Percentiles rank a stretch among this genome's conserved stretches.
These are phyloP conservation scores for Solanum bulbocastanum DNA, from an alignment of 257 asterid species.

Conservation along the genomic window DNA sequence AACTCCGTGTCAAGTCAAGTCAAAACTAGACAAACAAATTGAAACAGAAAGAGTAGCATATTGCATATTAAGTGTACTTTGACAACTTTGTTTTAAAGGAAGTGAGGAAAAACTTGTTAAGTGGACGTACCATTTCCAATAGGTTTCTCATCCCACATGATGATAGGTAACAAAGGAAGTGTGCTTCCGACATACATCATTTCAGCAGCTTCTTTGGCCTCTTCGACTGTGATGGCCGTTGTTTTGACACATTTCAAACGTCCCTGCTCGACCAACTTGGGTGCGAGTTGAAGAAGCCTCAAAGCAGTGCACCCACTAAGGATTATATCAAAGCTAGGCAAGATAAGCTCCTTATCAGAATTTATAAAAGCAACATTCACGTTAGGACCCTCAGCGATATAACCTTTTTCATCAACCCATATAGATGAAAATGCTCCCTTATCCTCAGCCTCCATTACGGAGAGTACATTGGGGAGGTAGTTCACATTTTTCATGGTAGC, in stretches of 20 bases:
- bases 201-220: conserved; percentile 49
- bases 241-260: conserved; percentile 42
- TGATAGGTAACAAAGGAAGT: conserved; percentile 70
- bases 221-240: conserved; percentile 31
- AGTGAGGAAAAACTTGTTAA: background rate
- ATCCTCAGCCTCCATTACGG: conserved; percentile 88
- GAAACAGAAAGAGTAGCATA: background rate
- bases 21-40: background rate
- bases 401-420: conserved; percentile 77
- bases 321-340: conserved; percentile 65
- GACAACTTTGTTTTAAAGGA: background rate
- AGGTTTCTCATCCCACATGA: conserved; percentile 64
- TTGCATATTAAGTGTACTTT: background rate
- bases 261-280: conserved; percentile 52
- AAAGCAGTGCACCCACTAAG: conserved; percentile 74
- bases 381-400: conserved; percentile 87
- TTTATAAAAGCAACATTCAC: conserved; percentile 76
- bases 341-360: conserved; percentile 48
- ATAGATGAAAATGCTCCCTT: conserved; percentile 54
- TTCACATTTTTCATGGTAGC: conserved; percentile 82
- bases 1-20: background rate
- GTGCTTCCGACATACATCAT: conserved; percentile 96
- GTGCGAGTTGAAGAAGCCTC: conserved; percentile 76
- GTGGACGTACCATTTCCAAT: conserved; percentile 64
- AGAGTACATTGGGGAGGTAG: conserved; percentile 82